A percentile compares a stretch with the other conserved stretches of the same genome.
phyloP scores from a whole-genome alignment of 148 eudicot species.

The Chenopodium formosanum region DNA sequence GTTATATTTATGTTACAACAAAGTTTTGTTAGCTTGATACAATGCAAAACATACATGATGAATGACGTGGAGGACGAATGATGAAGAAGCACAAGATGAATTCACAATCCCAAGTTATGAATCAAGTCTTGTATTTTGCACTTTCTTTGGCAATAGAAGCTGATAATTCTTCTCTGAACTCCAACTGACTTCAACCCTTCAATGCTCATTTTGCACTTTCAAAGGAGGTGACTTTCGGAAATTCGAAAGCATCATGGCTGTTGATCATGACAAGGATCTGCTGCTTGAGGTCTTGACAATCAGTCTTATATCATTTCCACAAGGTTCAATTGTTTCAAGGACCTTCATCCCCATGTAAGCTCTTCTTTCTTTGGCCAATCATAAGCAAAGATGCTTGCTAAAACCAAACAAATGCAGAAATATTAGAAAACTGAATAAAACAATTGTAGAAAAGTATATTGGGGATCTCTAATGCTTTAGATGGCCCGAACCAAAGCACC shows the following conservation, averaged over 20 bases:
- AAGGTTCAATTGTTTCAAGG: background rate
- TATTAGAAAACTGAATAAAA: background rate
- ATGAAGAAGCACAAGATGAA: background rate
- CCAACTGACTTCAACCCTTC: background rate
- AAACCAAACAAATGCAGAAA: constrained; percentile 17
- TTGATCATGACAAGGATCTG: background rate
- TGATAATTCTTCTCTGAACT: background rate
- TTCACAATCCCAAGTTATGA: background rate
- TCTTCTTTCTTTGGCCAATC: constrained; percentile 49
- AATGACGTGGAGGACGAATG: background rate
- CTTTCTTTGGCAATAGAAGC: background rate
- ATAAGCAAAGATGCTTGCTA: constrained; percentile 67
- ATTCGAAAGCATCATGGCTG: background rate
- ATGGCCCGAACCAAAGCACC: background rate
- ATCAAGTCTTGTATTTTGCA: background rate
- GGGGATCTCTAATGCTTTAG: background rate
- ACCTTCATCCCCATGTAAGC: constrained; percentile 37
- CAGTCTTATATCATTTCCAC: background rate
- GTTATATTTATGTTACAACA: background rate
- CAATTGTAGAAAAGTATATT: background rate
- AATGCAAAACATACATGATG: background rate
- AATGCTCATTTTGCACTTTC: background rate
- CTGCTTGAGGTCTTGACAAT: background rate
- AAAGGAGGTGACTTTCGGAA: background rate
- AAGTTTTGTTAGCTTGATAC: background rate